Evolutionary conservation across 2,329 filamentous ascomycete species (phyloP).

Genomic region (Nothomitra cinnamomea): DNA sequence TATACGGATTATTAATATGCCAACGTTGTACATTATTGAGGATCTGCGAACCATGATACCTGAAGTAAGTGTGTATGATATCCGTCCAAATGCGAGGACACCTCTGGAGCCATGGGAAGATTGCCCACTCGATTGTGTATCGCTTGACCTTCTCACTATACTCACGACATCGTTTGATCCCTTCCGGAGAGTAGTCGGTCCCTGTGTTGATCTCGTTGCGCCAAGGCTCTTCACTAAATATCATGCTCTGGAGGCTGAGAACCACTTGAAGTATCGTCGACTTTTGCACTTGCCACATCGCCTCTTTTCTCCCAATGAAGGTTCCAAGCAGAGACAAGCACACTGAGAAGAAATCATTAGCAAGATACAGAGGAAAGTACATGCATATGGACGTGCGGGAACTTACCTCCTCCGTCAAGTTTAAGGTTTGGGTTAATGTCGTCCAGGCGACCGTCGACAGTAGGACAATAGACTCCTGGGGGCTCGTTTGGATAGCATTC

Average conservation of each 20-base stretch:
- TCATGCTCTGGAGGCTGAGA: conserved; percentile 41
- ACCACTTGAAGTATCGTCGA: conserved; percentile 35
- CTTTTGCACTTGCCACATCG: conserved; percentile 26
- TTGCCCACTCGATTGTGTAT: too few relatives aligned
- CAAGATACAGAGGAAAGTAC: background rate
- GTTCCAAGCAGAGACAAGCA: conserved; percentile 34
- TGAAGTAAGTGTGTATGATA: too few relatives aligned
- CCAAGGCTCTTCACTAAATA: conserved; percentile 35
- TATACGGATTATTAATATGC: too few relatives aligned
- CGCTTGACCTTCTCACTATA: too few relatives aligned
- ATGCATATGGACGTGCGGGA: background rate
- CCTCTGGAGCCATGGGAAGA: too few relatives aligned
- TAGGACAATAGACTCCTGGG: conserved; percentile 27
- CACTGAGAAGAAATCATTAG: conserved; percentile 18
- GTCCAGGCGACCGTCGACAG: conserved; percentile 25
- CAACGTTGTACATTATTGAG: too few relatives aligned
- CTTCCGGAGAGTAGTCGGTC: too few relatives aligned
- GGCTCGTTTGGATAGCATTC: conserved; percentile 25
- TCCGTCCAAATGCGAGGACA: too few relatives aligned
- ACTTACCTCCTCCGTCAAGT: conserved; percentile 28
- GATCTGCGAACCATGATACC: too few relatives aligned
- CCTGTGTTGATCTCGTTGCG: conserved; percentile 34
- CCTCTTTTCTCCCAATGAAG: conserved; percentile 26
- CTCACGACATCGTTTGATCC: too few relatives aligned
- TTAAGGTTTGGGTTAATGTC: conserved; percentile 37